A percentile compares a stretch with the other conserved stretches of the same genome.
These are phyloP conservation scores for Pseudocercospora macadamiae DNA, from an alignment of 2,329 filamentous ascomycete genomes.

Conservation along the genomic window DNA sequence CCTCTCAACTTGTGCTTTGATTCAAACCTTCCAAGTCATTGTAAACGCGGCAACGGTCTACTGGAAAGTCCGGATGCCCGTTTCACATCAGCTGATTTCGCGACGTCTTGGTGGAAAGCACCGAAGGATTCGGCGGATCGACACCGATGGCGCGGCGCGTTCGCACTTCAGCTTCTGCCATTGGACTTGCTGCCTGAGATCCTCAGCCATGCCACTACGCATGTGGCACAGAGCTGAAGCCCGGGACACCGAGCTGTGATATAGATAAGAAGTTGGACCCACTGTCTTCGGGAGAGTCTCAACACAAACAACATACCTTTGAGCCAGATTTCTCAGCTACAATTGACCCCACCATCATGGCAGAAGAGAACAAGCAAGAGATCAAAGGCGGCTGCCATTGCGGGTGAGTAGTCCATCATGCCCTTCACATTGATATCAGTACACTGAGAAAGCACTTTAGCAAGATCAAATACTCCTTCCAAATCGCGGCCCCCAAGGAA, in stretches of 20 bases:
- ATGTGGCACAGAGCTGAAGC: background rate
- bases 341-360: background rate
- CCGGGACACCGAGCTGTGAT: background rate
- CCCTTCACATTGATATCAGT: too few species aligned
- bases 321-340: too few species aligned
- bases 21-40: background rate
- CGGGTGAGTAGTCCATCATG: conserved; percentile 3
- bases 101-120: background rate
- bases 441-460: too few species aligned
- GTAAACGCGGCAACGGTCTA: too few species aligned
- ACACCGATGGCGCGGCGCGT: background rate
- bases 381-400: conserved; percentile 17
- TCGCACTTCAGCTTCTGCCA: background rate
- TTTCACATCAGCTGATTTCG: background rate
- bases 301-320: too few species aligned
- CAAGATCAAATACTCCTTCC: conserved; percentile 13
- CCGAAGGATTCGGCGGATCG: background rate
- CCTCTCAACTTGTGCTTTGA: background rate
- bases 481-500: background rate
- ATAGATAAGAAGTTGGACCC: background rate
- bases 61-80: background rate
- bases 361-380: conserved; percentile 8
- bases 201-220: background rate
- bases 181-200: conserved; percentile 1
- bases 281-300: too few species aligned